Evolutionary conservation across 148 eudicot species (phyloP).

Genomic region (Silene latifolia): DNA sequence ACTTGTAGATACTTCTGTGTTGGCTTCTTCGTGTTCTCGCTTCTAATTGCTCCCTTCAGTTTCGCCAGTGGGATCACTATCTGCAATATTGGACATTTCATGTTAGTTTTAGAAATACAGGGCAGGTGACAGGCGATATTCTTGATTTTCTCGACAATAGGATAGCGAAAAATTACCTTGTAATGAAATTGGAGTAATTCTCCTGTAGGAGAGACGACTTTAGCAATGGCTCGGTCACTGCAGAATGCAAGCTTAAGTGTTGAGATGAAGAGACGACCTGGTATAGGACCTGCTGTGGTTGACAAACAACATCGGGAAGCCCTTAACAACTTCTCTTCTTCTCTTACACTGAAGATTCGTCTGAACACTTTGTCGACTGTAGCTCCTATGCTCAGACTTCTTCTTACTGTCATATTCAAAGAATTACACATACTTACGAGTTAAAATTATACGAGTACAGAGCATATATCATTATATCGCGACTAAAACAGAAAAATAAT

Average conservation of each 20-base stretch:
- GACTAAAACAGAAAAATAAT: not conserved
- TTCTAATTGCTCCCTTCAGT: conserved; percentile 24
- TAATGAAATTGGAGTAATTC: conserved; percentile 26
- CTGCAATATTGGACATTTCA: conserved; percentile 5
- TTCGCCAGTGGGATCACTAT: conserved; percentile 38
- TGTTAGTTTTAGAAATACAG: not conserved
- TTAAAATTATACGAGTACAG: not conserved
- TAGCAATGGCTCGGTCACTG: conserved; percentile 20
- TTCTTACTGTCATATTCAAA: conserved; percentile 9
- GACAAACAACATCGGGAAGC: conserved; percentile 24
- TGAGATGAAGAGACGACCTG: conserved; percentile 19
- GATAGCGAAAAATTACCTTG: too few species aligned
- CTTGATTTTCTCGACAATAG: too few species aligned
- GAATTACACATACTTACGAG: not conserved
- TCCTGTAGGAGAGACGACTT: conserved; percentile 13
- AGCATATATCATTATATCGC: too few species aligned
- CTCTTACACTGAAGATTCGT: conserved; percentile 11
- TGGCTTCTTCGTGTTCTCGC: conserved; percentile 27
- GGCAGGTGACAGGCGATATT: too few species aligned
- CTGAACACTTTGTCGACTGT: conserved; percentile 20
- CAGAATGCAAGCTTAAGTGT: conserved; percentile 17
- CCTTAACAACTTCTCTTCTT: conserved; percentile 19
- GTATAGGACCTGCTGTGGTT: conserved; percentile 18
- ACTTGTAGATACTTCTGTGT: conserved; percentile 37
- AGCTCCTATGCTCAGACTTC: conserved; percentile 23